Evolutionary conservation across 768 basidiomycete genomes (phyloP), one percentile per base, ranked within the genome.

Genomic region (Leccinellum rugosiceps): DNA sequence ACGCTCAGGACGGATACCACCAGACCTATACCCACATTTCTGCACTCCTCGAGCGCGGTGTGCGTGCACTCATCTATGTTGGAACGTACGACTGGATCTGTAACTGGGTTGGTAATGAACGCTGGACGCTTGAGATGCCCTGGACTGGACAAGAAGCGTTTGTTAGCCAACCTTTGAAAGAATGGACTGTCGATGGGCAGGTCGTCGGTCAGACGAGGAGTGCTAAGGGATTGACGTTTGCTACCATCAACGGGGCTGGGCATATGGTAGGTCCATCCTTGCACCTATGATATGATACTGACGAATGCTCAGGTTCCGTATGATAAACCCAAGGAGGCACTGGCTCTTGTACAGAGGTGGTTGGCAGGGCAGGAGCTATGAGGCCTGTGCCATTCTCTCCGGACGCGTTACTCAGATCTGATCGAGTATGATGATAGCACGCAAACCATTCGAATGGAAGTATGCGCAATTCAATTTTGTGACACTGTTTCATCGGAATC

Each of bases 41-140:
- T 19, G 70, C 57, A 11, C 80, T 93, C 38, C 80, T 93, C 9
- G 90, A 93, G 57, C 81, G 89, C n/a, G 87, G 86, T 1, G 72
- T 94, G 19, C 82, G 85, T 6, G 75, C 90, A 34, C 78, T 93
- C 43, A 84, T 88, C 48, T 90, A 90, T 60, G 85, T 85, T 1
- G 88, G 88, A 19, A 86, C 83, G 45, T 86, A 85, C 60, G 87
- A 89, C 64, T 90, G 87, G 86, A 86, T 86, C 59, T 91, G 88
- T 67, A 89, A 90, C 67, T 88, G 84, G 83, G 73, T 89, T 28
- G 85, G 86, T 15, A 93, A 92, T 72, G 83, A 83, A 65, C 76
- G 83, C 43, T 92, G 91, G 91, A 82, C 86, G 7, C 81, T 89
- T 50, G 75, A 80, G 58, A 75, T 94, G 51, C 81, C 86, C 52